These are phyloP conservation scores for Zygoascus flipseniorum DNA, from an alignment of 805 yeast species.

Conservation along the genomic window DNA sequence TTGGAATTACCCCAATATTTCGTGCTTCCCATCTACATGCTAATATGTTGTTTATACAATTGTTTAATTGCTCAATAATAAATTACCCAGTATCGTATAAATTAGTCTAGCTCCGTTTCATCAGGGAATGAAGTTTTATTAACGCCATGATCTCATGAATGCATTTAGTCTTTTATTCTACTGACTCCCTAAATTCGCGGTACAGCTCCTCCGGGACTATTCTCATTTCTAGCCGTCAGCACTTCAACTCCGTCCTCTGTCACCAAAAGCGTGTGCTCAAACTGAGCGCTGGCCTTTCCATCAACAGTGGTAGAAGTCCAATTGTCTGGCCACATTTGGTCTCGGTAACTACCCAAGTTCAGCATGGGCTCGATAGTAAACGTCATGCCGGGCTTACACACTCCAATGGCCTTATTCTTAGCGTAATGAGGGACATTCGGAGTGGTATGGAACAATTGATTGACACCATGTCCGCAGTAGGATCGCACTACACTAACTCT, in stretches of 20 bases:
- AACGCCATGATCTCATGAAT: too few relatives aligned
- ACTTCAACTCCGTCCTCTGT: slow-evolving; percentile 93
- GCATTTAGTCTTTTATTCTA: neutral
- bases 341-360: slow-evolving; percentile 72
- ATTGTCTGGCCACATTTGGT: slow-evolving; percentile 90
- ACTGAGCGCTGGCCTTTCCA: slow-evolving; percentile 87
- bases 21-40: too few relatives aligned
- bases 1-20: too few relatives aligned
- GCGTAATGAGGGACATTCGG: slow-evolving; percentile 95
- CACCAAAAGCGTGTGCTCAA: slow-evolving; percentile 81
- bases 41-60: too few relatives aligned
- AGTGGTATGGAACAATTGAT: slow-evolving; percentile 77
- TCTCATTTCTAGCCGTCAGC: slow-evolving; percentile 68
- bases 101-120: too few relatives aligned
- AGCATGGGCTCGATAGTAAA: slow-evolving; percentile 98
- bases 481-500: slow-evolving; percentile 82
- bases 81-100: too few relatives aligned
- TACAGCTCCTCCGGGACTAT: slow-evolving; percentile 75
- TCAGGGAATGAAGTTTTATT: too few relatives aligned
- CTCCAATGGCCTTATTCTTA: slow-evolving; percentile 84
- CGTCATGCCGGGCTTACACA: slow-evolving; percentile 91
- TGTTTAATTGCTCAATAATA: too few relatives aligned
- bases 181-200: slow-evolving; percentile 4
- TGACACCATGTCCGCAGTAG: slow-evolving; percentile 92
- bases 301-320: slow-evolving; percentile 92